A percentile compares a stretch with the other conserved stretches of the same genome.
Evolutionary conservation across 2,329 filamentous ascomycete species (phyloP).

Genomic region (Fusarium lateritium): DNA sequence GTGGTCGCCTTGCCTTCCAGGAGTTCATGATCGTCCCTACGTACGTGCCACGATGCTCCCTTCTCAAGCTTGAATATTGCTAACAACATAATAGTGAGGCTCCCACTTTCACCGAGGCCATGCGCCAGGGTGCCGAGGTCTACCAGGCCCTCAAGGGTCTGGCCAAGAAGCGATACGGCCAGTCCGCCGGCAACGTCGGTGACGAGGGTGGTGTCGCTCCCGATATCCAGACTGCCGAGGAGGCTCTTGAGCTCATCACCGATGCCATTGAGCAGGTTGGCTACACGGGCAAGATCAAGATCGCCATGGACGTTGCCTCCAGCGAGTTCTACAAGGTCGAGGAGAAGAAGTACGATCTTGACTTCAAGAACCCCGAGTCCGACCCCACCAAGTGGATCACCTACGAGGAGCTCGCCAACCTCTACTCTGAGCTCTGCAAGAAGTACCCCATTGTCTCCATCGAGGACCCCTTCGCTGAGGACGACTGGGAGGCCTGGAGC

Average conservation of each 20-base stretch:
- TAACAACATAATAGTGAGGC: slow-evolving; percentile 70
- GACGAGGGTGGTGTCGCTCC: slow-evolving; percentile 99
- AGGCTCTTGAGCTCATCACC: slow-evolving; percentile 96
- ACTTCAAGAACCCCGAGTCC: slow-evolving; percentile 99
- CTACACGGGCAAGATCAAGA: slow-evolving; percentile 96
- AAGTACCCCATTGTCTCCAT: slow-evolving; percentile 99
- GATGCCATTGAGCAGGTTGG: slow-evolving; percentile 95
- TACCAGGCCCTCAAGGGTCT: slow-evolving; percentile 98
- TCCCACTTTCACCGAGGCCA: slow-evolving; percentile 92
- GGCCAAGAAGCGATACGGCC: slow-evolving; percentile 99
- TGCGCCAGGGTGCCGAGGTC: slow-evolving; percentile 96
- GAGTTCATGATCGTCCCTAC: slow-evolving; percentile 96
- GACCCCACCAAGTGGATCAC: slow-evolving; percentile 98
- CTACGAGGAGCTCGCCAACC: slow-evolving; percentile 94
- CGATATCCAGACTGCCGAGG: slow-evolving; percentile 96
- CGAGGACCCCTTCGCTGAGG: slow-evolving; percentile 99
- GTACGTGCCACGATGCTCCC: slow-evolving; percentile 61
- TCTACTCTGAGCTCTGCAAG: slow-evolving; percentile 88
- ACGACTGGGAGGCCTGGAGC: slow-evolving; percentile 99
- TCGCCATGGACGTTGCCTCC: slow-evolving; percentile 99
- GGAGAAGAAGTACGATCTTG: slow-evolving; percentile 99
- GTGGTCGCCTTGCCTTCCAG: slow-evolving; percentile 95
- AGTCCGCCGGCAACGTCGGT: slow-evolving; percentile 98
- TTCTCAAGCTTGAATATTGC: neutral
- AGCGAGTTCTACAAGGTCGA: slow-evolving; percentile 99